A percentile compares a stretch with the other conserved stretches of the same genome.
Conservation (phyloP, 805 yeast genomes). For the Saturnispora ahearnii region DNA sequence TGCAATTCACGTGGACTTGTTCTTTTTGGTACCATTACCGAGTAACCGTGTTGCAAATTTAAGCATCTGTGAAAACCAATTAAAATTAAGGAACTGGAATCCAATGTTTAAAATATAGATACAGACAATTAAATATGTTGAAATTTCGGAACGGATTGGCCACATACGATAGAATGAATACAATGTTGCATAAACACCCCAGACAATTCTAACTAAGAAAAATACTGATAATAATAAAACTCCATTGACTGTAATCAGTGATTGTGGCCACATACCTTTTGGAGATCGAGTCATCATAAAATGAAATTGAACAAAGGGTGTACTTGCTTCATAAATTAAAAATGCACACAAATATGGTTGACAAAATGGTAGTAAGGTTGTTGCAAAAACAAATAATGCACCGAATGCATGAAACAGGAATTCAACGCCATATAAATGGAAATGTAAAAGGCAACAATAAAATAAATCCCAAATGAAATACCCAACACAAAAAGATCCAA, state of each 20-base stretch:
- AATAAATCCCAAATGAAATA: conserved; percentile 86
- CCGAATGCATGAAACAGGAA: conserved; percentile 79
- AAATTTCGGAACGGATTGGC: conserved; percentile 34
- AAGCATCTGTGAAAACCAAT: conserved; percentile 89
- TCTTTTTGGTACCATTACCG: background rate
- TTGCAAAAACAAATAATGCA: conserved; percentile 62
- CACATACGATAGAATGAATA: conserved; percentile 38
- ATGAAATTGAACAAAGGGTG: conserved; percentile 90
- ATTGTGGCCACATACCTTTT: conserved; percentile 49
- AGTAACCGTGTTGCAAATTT: conserved; percentile 37
- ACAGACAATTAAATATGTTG: conserved; percentile 37
- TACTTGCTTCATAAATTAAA: conserved; percentile 75
- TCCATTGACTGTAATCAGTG: conserved; percentile 59
- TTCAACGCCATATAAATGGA: conserved; percentile 65
- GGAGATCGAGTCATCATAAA: conserved; percentile 85
- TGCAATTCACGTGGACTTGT: background rate
- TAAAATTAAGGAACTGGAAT: conserved; percentile 60
- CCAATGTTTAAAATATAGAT: conserved; percentile 51
- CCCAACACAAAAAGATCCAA: conserved; percentile 65
- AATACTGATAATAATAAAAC: conserved; percentile 57
- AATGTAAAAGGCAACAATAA: conserved; percentile 54
- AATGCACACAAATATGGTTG: conserved; percentile 78
- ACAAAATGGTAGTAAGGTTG: conserved; percentile 63
- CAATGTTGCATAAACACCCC: conserved; percentile 82
- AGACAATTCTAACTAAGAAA: conserved; percentile 67